Evolutionary conservation across 768 basidiomycete genomes (phyloP), one percentile per base, ranked within the genome.

Genomic region (Dacryopinax primogenitus): DNA sequence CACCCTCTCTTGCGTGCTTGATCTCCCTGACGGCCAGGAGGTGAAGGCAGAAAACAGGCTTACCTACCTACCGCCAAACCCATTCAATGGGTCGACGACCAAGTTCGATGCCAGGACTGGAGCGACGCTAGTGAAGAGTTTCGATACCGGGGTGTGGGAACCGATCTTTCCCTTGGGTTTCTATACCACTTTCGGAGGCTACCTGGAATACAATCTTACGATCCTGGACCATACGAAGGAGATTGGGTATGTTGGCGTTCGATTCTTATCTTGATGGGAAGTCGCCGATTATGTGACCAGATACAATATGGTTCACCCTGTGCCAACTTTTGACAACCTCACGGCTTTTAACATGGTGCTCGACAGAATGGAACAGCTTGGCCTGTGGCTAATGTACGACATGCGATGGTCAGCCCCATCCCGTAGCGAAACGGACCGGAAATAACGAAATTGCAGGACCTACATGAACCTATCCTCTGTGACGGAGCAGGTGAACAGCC

Each of bases 361-460:
- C 6, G 84, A 88, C 70, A 76, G 79, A 44, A 88, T 90, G 85
- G 83, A 89, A 72, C 80, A 85, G 66, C 82, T 84, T 0, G 82
- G 81, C 0, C 67, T 84, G 1, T 91, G 86, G 70, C 78, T 90
- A 64, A 89, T 90, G 83, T 92, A 91, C 68, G 87, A 90, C 72
- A 90, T 91, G 88, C 80, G 88, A 62, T 77, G 63, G 82, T 82
- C 32, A 47, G 76, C 65, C 28, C 16, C 26, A 32, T 37, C 11
- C 6, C n/a, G 65, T 69, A 63, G 51, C 65, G 65, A 35, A 2
- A 35, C 23, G 30, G 28, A 34, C 21, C 34, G 13, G 16, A 16
- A 15, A 33, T 18, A 37, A 6, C 32, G 68, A 63, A 11, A 2
- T 47, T 61, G 3, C 65, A 76, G 76, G 81, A 82, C 81, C 3